Evolutionary conservation across 768 basidiomycete species (phyloP).

Genomic region (Pleurotus djamor): DNA sequence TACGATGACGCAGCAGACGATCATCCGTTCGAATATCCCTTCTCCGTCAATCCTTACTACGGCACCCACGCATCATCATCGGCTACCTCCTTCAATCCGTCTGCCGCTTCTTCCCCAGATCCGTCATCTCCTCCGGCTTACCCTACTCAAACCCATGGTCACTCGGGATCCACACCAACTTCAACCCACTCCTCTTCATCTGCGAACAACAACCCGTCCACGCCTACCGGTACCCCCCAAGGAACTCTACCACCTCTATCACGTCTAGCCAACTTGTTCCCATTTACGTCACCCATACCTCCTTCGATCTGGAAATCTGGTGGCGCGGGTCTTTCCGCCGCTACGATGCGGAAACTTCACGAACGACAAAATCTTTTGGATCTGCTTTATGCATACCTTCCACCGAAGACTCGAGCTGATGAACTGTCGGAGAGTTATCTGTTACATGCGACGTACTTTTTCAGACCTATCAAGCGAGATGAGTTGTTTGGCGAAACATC

Average conservation of each 20-base stretch:
- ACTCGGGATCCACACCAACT: slow-evolving; percentile 10
- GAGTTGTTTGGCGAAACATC: slow-evolving; percentile 33
- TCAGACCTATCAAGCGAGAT: slow-evolving; percentile 46
- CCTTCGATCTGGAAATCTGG: not conserved
- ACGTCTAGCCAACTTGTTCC: slow-evolving; percentile 37
- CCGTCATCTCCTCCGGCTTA: not conserved
- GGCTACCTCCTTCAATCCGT: not conserved
- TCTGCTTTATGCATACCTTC: slow-evolving; percentile 38
- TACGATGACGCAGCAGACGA: slow-evolving; percentile 17
- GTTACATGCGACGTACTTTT: slow-evolving; percentile 45
- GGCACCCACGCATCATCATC: not conserved
- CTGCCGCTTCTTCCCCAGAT: not conserved
- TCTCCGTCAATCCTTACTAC: not conserved
- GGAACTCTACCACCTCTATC: slow-evolving; percentile 20
- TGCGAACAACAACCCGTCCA: not conserved
- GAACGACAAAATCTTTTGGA: slow-evolving; percentile 23
- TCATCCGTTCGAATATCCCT: not conserved
- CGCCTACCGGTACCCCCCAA: slow-evolving; percentile 13
- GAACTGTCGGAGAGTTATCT: slow-evolving; percentile 40
- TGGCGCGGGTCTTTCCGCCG: not conserved
- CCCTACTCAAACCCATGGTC: not conserved
- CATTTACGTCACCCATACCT: slow-evolving; percentile 26
- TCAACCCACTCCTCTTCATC: not conserved
- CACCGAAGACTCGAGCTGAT: slow-evolving; percentile 38
- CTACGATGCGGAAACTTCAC: slow-evolving; percentile 17